phyloP scores from a whole-genome alignment of 768 basidiomycete species.

The Mycena alexandri region DNA sequence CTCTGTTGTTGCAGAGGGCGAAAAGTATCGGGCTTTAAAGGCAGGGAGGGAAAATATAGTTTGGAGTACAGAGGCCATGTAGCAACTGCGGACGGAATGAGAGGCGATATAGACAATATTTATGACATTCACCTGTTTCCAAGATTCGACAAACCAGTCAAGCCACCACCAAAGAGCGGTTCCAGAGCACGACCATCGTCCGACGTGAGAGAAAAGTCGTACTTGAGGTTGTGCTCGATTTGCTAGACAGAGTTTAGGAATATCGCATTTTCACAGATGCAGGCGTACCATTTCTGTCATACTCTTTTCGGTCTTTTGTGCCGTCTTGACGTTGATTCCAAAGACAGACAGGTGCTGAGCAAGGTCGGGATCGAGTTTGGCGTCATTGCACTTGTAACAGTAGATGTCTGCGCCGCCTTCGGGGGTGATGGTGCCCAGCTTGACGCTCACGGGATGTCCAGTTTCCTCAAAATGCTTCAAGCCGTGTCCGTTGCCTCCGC shows the following conservation, averaged over 20 bases:
- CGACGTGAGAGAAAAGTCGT: conserved; percentile 91
- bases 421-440: conserved; percentile 96
- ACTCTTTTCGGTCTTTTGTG: conserved; percentile 94
- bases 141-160: conserved; percentile 92
- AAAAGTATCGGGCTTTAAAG: conserved; percentile 81
- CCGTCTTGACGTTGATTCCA: conserved; percentile 86
- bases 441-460: conserved; percentile 87
- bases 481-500: conserved; percentile 91
- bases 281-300: conserved; percentile 90
- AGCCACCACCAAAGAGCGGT: conserved; percentile 88
- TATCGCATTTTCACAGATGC: neutral
- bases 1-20: conserved; percentile 35
- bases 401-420: conserved; percentile 97
- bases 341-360: conserved; percentile 79
- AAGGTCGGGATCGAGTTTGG: conserved; percentile 61
- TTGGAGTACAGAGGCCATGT: conserved; percentile 96
- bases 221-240: conserved; percentile 96
- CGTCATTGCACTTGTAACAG: conserved; percentile 88
- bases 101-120: neutral
- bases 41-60: conserved; percentile 83
- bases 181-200: conserved; percentile 90
- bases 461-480: conserved; percentile 80
- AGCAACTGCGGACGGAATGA: conserved; percentile 72
- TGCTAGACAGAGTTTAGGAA: conserved; percentile 62
- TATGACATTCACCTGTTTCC: conserved; percentile 75